Evolutionary conservation across 2,329 filamentous ascomycete genomes (phyloP), one percentile per base, ranked within the genome.

Genomic region (Rutstroemia sp.): DNA sequence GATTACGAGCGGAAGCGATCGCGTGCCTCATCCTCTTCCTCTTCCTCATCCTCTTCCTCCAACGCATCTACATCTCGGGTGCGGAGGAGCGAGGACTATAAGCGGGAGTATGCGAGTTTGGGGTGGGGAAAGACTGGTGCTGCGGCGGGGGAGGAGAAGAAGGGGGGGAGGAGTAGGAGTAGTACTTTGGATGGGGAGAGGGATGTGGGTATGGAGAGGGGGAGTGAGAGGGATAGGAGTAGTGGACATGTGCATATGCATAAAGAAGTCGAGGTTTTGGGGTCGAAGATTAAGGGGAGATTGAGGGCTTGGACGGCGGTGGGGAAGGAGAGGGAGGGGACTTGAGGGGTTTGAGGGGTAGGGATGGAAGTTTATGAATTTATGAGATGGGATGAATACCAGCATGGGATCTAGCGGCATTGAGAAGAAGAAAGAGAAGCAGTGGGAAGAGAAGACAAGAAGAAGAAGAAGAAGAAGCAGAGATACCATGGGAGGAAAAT

Each of bases 1-100:
- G 54, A 50, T 12, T 53, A 56, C 34, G 58, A 58, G 19, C 36
- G 39, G 19, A 48, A 47, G 42, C 36, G 49, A 44, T 49, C 52
- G 4, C 34, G 52, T 2, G 19, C 36, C 16, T 49, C 52, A 3
- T 54, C 52, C 4, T 51, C 54, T 9, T 51, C 34, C 3, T 17
- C n/a, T 8, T 21, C 36, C 3, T 17, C n/a, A 5, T 21, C 36
- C 4, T 51, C 54, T 9, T 51, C 34, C 5, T 17, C n/a, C 7
- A 49, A 30, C 7, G 25, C 5, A 34, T 6, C 34, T 14, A 34
- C 25, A 17, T 5, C 27, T 5, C 12, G 27, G 14, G 27, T 47
- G 8, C 25, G 27, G 3, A 19, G 14, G 19, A 44, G 19, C 25
- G 27, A 21, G 38, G 23, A 55, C 19, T 30, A 30, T 9, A 30